Conservation (phyloP, 2,329 filamentous ascomycete genomes). For the Emydomyces testavorans region DNA sequence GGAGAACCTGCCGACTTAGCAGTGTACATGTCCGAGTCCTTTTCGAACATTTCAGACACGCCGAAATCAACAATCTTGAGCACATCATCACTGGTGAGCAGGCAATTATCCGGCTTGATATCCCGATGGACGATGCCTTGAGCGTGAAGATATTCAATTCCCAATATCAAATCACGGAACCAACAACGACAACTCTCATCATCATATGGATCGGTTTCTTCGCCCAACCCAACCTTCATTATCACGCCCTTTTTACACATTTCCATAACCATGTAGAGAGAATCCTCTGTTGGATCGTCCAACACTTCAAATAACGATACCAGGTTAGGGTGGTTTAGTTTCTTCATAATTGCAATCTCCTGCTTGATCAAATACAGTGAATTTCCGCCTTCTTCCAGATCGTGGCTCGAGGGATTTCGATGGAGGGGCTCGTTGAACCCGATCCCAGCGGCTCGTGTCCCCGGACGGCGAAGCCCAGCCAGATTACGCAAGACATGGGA, state of each 20-base stretch:
- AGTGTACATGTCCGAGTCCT: conserved; percentile 74
- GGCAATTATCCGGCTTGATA: conserved; percentile 93
- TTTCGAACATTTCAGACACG: conserved; percentile 98
- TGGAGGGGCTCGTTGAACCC: conserved; percentile 55
- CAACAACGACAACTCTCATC: conserved; percentile 74
- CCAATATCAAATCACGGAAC: conserved; percentile 90
- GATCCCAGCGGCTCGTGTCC: conserved; percentile 40
- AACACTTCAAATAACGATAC: conserved; percentile 87
- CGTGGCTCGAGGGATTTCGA: conserved; percentile 44
- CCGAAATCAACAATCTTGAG: conserved; percentile 97
- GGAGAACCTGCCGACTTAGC: conserved; percentile 89
- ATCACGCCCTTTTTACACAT: conserved; percentile 98
- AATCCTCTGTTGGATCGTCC: conserved; percentile 90
- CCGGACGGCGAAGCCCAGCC: conserved; percentile 42
- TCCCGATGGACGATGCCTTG: conserved; percentile 93
- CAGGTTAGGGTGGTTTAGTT: conserved; percentile 87
- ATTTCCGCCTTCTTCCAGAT: conserved; percentile 49
- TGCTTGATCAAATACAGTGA: conserved; percentile 81
- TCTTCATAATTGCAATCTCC: conserved; percentile 99
- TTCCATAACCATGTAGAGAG: conserved; percentile 95
- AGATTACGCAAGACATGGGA: conserved; percentile 69
- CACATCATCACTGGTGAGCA: conserved; percentile 82
- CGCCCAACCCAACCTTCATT: conserved; percentile 87
- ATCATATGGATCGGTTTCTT: conserved; percentile 68
- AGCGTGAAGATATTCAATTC: conserved; percentile 89